A percentile compares a stretch with the other conserved stretches of the same genome.
phyloP scores from a whole-genome alignment of 306 rosid species.

The Styphnolobium japonicum region DNA sequence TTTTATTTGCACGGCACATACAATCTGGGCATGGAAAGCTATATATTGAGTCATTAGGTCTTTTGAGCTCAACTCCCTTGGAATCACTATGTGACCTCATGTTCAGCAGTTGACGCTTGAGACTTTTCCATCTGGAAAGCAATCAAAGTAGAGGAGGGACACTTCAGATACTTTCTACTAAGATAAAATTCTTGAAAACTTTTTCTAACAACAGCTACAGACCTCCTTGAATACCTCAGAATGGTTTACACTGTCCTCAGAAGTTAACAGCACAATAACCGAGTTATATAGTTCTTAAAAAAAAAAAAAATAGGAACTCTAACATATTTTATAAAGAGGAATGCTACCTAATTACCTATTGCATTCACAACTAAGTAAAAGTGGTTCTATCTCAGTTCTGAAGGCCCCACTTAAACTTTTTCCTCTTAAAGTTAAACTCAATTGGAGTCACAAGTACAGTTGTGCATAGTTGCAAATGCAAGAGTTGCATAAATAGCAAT shows the following conservation, averaged over 20 bases:
- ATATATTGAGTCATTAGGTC: slow-evolving; percentile 88
- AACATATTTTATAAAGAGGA: neutral
- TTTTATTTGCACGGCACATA: slow-evolving; percentile 80
- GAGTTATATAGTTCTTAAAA: neutral
- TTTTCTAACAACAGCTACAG: neutral
- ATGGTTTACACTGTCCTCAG: neutral
- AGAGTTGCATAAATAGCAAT: neutral
- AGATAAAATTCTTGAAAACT: neutral
- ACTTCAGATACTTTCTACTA: neutral
- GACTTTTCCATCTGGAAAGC: slow-evolving; percentile 77
- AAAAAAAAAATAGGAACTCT: neutral
- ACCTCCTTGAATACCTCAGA: slow-evolving; percentile 3
- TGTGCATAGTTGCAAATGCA: neutral
- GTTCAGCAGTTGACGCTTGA: slow-evolving; percentile 79
- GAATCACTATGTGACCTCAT: slow-evolving; percentile 90
- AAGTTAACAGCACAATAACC: neutral
- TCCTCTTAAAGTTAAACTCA: neutral
- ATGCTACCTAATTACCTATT: neutral
- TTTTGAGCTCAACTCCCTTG: slow-evolving; percentile 86
- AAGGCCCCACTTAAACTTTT: neutral
- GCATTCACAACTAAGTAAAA: neutral
- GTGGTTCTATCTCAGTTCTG: neutral
- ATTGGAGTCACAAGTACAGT: neutral
- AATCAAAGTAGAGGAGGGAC: slow-evolving; percentile 18
- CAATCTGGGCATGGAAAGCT: slow-evolving; percentile 98